Percentiles rank a stretch among this genome's conserved stretches.
Evolutionary conservation across 768 basidiomycete genomes (phyloP).

Genomic region (Pleurotus djamor): DNA sequence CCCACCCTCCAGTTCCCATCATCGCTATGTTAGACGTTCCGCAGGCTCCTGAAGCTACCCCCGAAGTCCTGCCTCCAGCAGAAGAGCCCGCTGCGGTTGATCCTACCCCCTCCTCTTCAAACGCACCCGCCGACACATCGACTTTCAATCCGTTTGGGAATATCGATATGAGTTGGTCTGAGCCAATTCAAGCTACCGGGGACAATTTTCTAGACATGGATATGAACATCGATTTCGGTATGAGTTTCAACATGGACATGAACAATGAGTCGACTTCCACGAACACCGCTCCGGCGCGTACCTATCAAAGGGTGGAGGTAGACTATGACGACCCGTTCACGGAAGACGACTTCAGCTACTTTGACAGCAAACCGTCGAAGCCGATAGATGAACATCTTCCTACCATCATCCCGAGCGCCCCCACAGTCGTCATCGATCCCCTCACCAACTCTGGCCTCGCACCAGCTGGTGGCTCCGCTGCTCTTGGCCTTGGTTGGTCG

Average conservation of each 20-base stretch:
- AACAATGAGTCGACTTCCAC: conserved; percentile 17
- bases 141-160: conserved; percentile 43
- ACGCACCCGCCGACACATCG: conserved; percentile 15
- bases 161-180: conserved; percentile 38
- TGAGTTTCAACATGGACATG: conserved; percentile 28
- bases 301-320: conserved; percentile 23
- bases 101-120: conserved; percentile 9
- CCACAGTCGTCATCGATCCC: conserved; percentile 5
- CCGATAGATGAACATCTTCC: conserved; percentile 9
- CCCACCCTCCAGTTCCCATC: conserved; percentile 26
- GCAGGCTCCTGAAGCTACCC: conserved; percentile 12
- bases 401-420: not conserved
- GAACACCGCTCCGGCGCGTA: conserved; percentile 28
- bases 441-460: conserved; percentile 22
- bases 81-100: not conserved
- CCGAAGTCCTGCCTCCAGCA: conserved; percentile 1
- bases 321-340: conserved; percentile 70
- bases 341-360: conserved; percentile 89
- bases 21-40: conserved; percentile 21
- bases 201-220: conserved; percentile 41
- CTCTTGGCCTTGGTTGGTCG: conserved; percentile 24
- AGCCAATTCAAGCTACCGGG: conserved; percentile 45
- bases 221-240: conserved; percentile 23
- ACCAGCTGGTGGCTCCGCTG: conserved; percentile 26
- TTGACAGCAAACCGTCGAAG: conserved; percentile 53